These are phyloP conservation scores for Plantago elongata DNA, from an alignment of 257 asterid genomes.

Conservation along the genomic window DNA sequence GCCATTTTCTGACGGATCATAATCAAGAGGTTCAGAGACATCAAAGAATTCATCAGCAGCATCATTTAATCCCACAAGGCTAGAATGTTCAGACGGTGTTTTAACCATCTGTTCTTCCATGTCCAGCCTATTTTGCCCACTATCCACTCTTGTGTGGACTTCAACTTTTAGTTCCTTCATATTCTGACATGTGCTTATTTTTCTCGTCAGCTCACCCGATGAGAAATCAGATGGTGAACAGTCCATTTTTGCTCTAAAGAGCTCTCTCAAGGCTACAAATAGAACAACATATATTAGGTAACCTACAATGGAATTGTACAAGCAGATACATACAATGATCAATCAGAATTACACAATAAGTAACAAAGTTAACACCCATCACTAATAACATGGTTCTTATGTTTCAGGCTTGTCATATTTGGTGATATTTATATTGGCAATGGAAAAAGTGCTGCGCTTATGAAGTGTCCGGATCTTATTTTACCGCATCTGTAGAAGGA, in stretches of 20 bases:
- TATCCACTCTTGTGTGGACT: constrained; percentile 44
- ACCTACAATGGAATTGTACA: constrained; percentile 15
- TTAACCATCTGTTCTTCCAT: constrained; percentile 51
- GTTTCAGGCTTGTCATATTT: constrained; percentile 5
- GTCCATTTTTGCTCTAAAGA: constrained; percentile 73
- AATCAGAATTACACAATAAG: constrained; percentile 6
- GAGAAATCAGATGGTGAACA: constrained; percentile 52
- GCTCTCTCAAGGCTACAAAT: constrained; percentile 77
- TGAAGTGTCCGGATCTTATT: background rate
- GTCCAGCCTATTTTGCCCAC: constrained; percentile 39
- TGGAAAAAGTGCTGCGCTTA: background rate
- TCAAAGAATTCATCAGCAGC: constrained; percentile 89
- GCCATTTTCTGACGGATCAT: constrained; percentile 64
- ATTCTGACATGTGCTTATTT: constrained; percentile 37
- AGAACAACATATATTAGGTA: constrained; percentile 22
- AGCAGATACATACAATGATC: constrained; percentile 14
- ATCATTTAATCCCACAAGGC: constrained; percentile 84
- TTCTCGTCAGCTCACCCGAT: constrained; percentile 64
- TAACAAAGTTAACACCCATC: constrained; percentile 3
- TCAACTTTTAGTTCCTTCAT: constrained; percentile 51
- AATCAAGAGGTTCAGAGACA: constrained; percentile 83
- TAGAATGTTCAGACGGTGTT: constrained; percentile 45
- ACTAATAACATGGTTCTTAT: background rate
- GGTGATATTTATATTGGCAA: constrained; percentile 11
- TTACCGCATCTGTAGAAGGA: background rate